Evolutionary conservation across 1,284 basidiomycete species (phyloP).

Genomic region (Boletus nobilissimus): DNA sequence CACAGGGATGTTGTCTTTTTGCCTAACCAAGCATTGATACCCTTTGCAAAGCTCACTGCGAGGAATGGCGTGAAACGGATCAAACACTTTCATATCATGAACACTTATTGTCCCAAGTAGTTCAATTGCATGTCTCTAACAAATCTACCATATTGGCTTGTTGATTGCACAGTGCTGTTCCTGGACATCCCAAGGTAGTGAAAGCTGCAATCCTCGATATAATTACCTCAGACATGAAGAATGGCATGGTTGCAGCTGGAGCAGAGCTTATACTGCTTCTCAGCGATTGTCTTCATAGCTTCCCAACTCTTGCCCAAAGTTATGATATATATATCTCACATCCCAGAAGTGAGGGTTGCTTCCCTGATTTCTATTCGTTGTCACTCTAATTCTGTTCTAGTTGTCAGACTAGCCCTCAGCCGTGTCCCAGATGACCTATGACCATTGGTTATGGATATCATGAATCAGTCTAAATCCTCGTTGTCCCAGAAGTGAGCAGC

Average conservation of each 20-base stretch:
- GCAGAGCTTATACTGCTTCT: conserved; percentile 77
- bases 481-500: conserved; percentile 73
- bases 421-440: conserved; percentile 67
- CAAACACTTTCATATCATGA: conserved; percentile 89
- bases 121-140: conserved; percentile 29
- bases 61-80: conserved; percentile 79
- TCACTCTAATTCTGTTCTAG: conserved; percentile 49
- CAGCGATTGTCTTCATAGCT: conserved; percentile 71
- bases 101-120: conserved; percentile 75
- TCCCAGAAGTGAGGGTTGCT: conserved; percentile 64
- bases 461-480: conserved; percentile 71
- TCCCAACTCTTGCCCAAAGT: conserved; percentile 70
- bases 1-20: conserved; percentile 85
- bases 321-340: conserved; percentile 83
- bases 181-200: conserved; percentile 75
- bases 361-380: background rate
- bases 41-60: conserved; percentile 88
- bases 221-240: conserved; percentile 74
- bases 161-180: conserved; percentile 56
- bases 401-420: conserved; percentile 69
- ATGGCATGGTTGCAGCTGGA: conserved; percentile 69
- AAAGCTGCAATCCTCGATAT: conserved; percentile 85
- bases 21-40: conserved; percentile 80
- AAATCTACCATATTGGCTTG: conserved; percentile 1
- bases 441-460: conserved; percentile 64